Conservation (phyloP, 2,329 filamentous ascomycete genomes). For the Curvularia eragrostidis region DNA sequence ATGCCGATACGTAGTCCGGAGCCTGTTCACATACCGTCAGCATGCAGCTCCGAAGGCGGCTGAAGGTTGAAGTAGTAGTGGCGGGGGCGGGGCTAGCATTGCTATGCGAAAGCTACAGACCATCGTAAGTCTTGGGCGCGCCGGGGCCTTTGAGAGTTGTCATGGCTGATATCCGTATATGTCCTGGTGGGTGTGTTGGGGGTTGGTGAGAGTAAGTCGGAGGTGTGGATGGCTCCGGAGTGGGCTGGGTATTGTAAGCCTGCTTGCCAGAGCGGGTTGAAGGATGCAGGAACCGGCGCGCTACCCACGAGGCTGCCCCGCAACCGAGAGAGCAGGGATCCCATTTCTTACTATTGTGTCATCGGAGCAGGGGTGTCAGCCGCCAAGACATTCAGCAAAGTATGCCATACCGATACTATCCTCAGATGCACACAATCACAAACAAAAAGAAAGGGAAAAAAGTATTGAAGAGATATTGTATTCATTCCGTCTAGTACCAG, state of each 20-base stretch:
- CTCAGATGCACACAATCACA: background rate
- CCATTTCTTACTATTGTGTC: conserved; percentile 20
- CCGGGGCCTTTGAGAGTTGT: conserved; percentile 68
- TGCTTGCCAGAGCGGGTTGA: conserved; percentile 16
- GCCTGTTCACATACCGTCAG: conserved; percentile 43
- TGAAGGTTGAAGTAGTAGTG: background rate
- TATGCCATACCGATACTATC: background rate
- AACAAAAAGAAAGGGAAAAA: background rate
- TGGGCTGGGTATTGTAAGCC: background rate
- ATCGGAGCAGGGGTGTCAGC: conserved; percentile 18
- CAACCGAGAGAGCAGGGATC: conserved; percentile 22
- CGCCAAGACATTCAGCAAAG: background rate
- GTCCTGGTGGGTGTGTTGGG: background rate
- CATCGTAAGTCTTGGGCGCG: conserved; percentile 63
- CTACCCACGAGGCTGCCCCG: conserved; percentile 22
- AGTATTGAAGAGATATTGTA: conserved; percentile 16
- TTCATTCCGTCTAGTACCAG: conserved; percentile 25
- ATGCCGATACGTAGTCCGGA: conserved; percentile 84
- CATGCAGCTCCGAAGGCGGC: background rate
- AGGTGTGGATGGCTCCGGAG: conserved; percentile 6
- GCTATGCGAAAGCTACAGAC: conserved; percentile 47
- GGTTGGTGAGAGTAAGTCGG: background rate
- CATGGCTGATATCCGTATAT: conserved; percentile 46
- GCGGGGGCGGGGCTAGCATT: conserved; percentile 8
- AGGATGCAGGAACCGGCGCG: conserved; percentile 38